Conservation (phyloP, 169 alveolate genomes). For the Plasmodium berghei region DNA sequence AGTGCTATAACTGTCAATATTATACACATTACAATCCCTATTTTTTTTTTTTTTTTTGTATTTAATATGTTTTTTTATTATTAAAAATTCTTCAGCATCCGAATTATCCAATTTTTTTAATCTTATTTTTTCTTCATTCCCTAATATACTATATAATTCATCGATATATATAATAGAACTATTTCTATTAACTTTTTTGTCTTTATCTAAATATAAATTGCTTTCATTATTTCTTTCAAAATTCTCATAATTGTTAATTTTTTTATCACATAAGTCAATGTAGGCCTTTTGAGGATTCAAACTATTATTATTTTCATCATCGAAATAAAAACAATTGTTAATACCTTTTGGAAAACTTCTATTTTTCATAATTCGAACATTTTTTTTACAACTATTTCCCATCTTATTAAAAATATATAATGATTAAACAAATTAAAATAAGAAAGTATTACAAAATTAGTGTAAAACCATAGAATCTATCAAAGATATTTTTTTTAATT, state of each 20-base stretch:
- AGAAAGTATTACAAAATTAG: too few relatives aligned
- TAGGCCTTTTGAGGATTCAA: conserved; percentile 7
- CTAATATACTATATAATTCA: conserved; percentile 44
- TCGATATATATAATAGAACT: conserved; percentile 27
- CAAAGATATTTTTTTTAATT: too few relatives aligned
- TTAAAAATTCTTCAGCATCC: conserved; percentile 51
- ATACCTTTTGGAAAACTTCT: conserved; percentile 1
- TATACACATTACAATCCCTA: background rate
- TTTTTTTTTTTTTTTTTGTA: conserved; percentile 13
- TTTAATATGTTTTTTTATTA: conserved; percentile 42
- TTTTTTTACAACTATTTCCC: conserved; percentile 71
- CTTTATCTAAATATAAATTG: background rate
- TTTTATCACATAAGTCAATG: conserved; percentile 29
- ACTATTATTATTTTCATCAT: conserved; percentile 10
- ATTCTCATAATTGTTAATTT: background rate
- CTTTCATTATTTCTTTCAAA: conserved; percentile 1
- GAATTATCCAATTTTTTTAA: conserved; percentile 60
- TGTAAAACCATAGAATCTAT: too few relatives aligned
- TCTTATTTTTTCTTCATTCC: conserved; percentile 38
- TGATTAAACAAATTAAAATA: too few relatives aligned
- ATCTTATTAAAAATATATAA: conserved; percentile 2
- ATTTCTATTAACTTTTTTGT: conserved; percentile 3
- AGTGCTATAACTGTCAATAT: background rate
- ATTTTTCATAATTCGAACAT: conserved; percentile 9
- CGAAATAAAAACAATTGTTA: conserved; percentile 22